A percentile compares a stretch with the other conserved stretches of the same genome.
Evolutionary conservation across 176 grass and related monocot genomes (phyloP).

Genomic region (Metroxylon sagu): DNA sequence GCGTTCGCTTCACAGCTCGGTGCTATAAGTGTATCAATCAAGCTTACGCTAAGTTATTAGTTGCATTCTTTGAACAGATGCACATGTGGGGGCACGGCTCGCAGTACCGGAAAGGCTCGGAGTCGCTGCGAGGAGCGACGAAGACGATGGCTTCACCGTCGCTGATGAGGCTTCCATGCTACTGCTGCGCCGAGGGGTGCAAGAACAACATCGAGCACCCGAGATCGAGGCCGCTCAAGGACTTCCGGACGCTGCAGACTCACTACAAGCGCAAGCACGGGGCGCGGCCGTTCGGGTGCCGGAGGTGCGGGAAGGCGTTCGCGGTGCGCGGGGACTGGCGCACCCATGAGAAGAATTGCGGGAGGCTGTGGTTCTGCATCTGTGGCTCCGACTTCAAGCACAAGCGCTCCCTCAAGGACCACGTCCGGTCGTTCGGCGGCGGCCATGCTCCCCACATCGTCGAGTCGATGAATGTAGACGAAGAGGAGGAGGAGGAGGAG

Average conservation of each 20-base stretch:
- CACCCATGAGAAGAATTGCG: slow-evolving; percentile 94
- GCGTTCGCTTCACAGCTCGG: too few relatives aligned
- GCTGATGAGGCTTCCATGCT: slow-evolving; percentile 65
- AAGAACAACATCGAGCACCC: slow-evolving; percentile 78
- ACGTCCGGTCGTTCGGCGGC: slow-evolving; percentile 71
- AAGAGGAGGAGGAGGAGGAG: slow-evolving; percentile 33
- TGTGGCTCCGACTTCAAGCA: slow-evolving; percentile 92
- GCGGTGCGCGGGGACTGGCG: slow-evolving; percentile 90
- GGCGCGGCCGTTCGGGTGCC: slow-evolving; percentile 58
- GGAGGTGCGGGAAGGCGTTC: slow-evolving; percentile 65
- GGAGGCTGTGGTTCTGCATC: slow-evolving; percentile 85
- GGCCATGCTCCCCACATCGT: slow-evolving; percentile 79
- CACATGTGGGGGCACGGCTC: slow-evolving; percentile 98
- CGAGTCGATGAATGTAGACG: slow-evolving; percentile 38
- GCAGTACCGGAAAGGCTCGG: slow-evolving; percentile 66
- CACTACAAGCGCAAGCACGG: slow-evolving; percentile 88
- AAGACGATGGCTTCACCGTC: slow-evolving; percentile 24
- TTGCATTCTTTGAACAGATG: slow-evolving; percentile 33
- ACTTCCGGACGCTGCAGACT: slow-evolving; percentile 84
- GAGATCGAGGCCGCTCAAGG: slow-evolving; percentile 64
- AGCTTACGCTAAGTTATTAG: too few relatives aligned
- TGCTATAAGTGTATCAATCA: too few relatives aligned
- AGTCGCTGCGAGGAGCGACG: slow-evolving; percentile 44
- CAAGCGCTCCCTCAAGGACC: slow-evolving; percentile 90
- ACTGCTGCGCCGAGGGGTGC: slow-evolving; percentile 85